These are phyloP conservation scores for Trametes polyzona DNA, from an alignment of 1,284 basidiomycete species.

Conservation along the genomic window DNA sequence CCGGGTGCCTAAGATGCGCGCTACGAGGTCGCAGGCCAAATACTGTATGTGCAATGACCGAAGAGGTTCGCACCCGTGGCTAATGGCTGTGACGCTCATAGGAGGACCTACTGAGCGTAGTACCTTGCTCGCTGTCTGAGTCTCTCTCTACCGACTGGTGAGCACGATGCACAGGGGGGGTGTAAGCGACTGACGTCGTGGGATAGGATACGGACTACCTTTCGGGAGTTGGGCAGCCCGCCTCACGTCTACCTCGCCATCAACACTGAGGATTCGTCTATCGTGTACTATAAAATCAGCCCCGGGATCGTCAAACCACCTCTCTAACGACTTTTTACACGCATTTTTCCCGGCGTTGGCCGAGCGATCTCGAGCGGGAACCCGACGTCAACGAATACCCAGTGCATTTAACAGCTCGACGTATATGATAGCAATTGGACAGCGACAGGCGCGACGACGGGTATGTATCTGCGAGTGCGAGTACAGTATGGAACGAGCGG, in stretches of 20 bases:
- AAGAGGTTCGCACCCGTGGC: neutral
- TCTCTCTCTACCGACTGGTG: conserved; percentile 58
- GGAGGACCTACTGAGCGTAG: conserved; percentile 50
- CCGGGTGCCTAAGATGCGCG: conserved; percentile 55
- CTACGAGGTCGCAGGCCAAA: conserved; percentile 62
- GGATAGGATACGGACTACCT: conserved; percentile 60
- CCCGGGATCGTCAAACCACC: conserved; percentile 75
- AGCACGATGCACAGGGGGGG: conserved; percentile 2
- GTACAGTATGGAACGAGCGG: conserved; percentile 5
- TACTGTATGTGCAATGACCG: conserved; percentile 43
- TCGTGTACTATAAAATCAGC: conserved; percentile 82
- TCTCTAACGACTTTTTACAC: too few species aligned
- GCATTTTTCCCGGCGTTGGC: too few species aligned
- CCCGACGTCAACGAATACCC: neutral
- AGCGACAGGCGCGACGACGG: conserved; percentile 2
- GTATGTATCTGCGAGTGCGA: conserved; percentile 7
- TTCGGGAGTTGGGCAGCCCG: conserved; percentile 50
- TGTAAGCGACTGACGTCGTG: neutral
- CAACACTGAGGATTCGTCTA: conserved; percentile 75
- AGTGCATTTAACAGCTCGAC: neutral
- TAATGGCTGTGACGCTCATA: conserved; percentile 26
- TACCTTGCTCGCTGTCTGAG: conserved; percentile 73
- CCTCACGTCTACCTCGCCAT: conserved; percentile 70
- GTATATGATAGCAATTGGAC: conserved; percentile 6
- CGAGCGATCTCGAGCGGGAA: too few species aligned